phyloP scores from a whole-genome alignment of 2,329 filamentous ascomycete species.

The Annulohypoxylon truncatum region DNA sequence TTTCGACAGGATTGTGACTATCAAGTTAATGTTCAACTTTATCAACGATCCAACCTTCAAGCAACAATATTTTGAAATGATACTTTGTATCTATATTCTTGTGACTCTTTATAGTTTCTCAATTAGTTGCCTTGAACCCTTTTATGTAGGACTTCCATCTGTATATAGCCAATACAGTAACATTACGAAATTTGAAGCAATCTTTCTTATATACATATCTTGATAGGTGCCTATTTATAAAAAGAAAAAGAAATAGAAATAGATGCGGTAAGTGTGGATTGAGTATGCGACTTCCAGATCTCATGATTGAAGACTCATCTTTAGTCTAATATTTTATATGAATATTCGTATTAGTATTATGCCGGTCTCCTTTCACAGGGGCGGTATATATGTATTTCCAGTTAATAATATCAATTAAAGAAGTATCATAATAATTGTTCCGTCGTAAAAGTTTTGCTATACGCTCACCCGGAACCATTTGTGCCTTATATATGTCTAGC shows the following conservation, averaged over 20 bases:
- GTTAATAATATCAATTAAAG: too few species aligned
- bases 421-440: too few species aligned
- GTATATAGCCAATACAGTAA: too few species aligned
- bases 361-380: not conserved
- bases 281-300: conserved; percentile 33
- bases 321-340: conserved; percentile 30
- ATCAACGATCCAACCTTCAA: not conserved
- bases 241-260: not conserved
- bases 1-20: not conserved
- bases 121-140: not conserved
- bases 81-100: not conserved
- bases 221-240: too few species aligned
- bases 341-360: not conserved
- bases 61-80: not conserved
- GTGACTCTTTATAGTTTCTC: not conserved
- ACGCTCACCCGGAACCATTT: not conserved
- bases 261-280: conserved; percentile 31
- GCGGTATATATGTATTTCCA: too few species aligned
- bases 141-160: not conserved
- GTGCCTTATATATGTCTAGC: not conserved
- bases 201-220: too few species aligned
- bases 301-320: conserved; percentile 26
- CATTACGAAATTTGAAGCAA: too few species aligned
- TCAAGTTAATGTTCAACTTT: not conserved
- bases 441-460: not conserved